Conservation (phyloP, 768 basidiomycete genomes). For the Dentipellis sp. region DNA sequence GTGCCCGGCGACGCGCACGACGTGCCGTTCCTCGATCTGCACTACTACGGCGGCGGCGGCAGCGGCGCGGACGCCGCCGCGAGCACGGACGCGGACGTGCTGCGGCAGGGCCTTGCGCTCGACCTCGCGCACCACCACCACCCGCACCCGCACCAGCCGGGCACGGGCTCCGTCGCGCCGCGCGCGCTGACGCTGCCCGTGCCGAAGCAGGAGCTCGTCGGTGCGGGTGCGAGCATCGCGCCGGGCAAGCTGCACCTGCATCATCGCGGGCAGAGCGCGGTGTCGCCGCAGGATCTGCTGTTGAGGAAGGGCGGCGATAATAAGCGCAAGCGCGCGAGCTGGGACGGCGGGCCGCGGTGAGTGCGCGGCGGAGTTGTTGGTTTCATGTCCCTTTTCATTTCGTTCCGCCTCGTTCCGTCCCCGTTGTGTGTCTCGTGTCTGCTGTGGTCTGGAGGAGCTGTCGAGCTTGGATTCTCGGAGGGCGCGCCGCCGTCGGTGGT, state of each 20-base stretch:
- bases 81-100: slow-evolving; percentile 22
- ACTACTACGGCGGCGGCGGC: slow-evolving; percentile 43
- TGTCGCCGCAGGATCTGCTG: slow-evolving; percentile 43
- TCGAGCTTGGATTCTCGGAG: too few relatives aligned
- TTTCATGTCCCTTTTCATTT: too few relatives aligned
- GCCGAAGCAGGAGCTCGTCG: background rate
- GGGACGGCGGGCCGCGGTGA: slow-evolving; percentile 36
- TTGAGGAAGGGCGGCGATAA: slow-evolving; percentile 36
- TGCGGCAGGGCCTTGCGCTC: slow-evolving; percentile 40
- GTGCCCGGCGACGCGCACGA: slow-evolving; percentile 30
- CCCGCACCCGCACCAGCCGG: slow-evolving; percentile 11
- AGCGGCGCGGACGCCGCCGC: slow-evolving; percentile 15
- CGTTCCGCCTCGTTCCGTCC: too few relatives aligned
- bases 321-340: slow-evolving; percentile 49
- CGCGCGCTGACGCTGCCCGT: slow-evolving; percentile 8
- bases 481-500: too few relatives aligned
- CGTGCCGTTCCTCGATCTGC: slow-evolving; percentile 65
- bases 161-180: background rate
- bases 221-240: slow-evolving; percentile 1
- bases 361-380: too few relatives aligned
- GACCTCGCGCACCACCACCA: slow-evolving; percentile 35
- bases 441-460: too few relatives aligned
- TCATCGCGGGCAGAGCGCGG: slow-evolving; percentile 43
- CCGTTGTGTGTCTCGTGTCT: too few relatives aligned
- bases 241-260: slow-evolving; percentile 19